Evolutionary conservation across 2,329 filamentous ascomycete genomes (phyloP), one percentile per base, ranked within the genome.

Genomic region (Nemania serpens): DNA sequence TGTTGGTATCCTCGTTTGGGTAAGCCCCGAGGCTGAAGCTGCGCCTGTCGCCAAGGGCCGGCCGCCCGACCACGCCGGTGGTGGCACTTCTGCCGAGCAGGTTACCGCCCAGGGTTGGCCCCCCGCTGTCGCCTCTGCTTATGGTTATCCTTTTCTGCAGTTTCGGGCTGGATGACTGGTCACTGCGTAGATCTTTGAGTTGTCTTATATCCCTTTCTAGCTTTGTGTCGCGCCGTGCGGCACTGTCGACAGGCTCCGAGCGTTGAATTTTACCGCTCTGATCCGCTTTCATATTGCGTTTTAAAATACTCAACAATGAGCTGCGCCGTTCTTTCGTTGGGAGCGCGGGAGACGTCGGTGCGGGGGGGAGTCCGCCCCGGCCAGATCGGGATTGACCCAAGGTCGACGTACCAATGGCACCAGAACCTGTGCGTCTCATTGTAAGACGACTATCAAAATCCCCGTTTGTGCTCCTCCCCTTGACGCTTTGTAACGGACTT

Each of bases 181-280:
- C 75, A 47, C 71, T 74, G 42, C 76, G 79, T 4, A 86, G 70
- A 13, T 74, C 73, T n/a, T 73, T 75, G 3, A 87, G 77, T 69
- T 88, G 81, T 6, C 79, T 77, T n/a, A 77, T 71, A 64, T 79
- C 84, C 34, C 86, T 81, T 71, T 90, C 87, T 1, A 89, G 77
- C 18, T 78, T 81, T 0, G 85, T 88, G 65, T 90, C 88, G 53
- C 82, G 79, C 10, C 87, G 79, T 1, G 87, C 86, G 2, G 83
- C 82, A 64, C 82, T 88, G 66, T 89, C 87, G 12, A 75, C 70
- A 10, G 77, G 69, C 20, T 82, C 82, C 0, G 77, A 74, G 39
- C 86, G 85, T 34, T 82, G 78, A 18, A 88, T 82, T 68, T 82
- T 84, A 49, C 79, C 76, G 58, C 76, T 70, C 25, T 77, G 69